These are phyloP conservation scores for Wickerhamiella nectarea DNA, from an alignment of 805 yeast genomes.

Conservation along the genomic window DNA sequence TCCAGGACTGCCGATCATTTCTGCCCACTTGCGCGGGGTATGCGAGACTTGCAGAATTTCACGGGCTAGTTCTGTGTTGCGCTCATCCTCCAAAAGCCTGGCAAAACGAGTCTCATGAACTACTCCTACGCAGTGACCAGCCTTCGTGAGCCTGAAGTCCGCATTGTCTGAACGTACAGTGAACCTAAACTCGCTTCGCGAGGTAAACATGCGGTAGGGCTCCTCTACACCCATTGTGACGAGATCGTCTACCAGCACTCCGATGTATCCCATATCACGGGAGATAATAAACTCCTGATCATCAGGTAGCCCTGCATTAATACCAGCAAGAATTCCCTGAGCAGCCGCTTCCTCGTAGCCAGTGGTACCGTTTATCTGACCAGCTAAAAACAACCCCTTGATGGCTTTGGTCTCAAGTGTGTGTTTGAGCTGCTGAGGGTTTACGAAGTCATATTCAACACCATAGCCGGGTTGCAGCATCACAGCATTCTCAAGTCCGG, in stretches of 20 bases:
- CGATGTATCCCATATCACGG: constrained; percentile 79
- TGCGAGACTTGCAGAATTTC: constrained; percentile 33
- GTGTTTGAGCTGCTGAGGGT: constrained; percentile 70
- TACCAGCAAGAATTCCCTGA: constrained; percentile 91
- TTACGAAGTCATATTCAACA: constrained; percentile 95
- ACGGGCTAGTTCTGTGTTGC: constrained; percentile 32
- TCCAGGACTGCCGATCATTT: constrained; percentile 29
- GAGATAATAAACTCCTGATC: constrained; percentile 39
- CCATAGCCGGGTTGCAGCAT: constrained; percentile 96
- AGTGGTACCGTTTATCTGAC: constrained; percentile 97
- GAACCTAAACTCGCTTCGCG: constrained; percentile 85
- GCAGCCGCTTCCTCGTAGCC: constrained; percentile 99
- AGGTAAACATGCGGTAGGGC: constrained; percentile 96
- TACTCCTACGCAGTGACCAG: constrained; percentile 54
- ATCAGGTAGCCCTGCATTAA: constrained; percentile 68
- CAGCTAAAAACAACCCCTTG: constrained; percentile 74
- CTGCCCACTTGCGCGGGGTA: constrained; percentile 52
- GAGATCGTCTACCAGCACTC: constrained; percentile 85
- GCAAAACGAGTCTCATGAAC: constrained; percentile 47
- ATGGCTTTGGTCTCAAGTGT: constrained; percentile 74
- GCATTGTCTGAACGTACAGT: constrained; percentile 91
- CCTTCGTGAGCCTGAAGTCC: constrained; percentile 62
- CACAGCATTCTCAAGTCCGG: constrained; percentile 77
- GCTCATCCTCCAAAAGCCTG: constrained; percentile 33
- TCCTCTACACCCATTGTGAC: constrained; percentile 92